phyloP scores from a whole-genome alignment of 805 yeast species.

The Suhomyces kilbournensis region DNA sequence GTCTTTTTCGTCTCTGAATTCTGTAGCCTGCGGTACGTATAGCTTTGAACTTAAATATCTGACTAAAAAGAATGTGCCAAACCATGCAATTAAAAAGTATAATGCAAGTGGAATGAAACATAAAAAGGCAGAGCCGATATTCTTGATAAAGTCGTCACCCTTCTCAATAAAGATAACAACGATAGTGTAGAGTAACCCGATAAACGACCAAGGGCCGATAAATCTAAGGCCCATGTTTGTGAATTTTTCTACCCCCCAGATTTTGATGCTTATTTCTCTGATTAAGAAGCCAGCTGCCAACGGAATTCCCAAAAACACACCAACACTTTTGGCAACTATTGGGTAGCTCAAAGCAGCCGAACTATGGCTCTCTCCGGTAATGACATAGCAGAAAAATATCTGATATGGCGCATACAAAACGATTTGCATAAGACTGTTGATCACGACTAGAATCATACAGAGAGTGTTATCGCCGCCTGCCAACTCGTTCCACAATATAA shows the following conservation, averaged over 20 bases:
- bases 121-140: conserved; percentile 48
- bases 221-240: conserved; percentile 35
- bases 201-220: conserved; percentile 48
- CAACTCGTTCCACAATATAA: conserved; percentile 53
- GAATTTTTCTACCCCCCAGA: conserved; percentile 31
- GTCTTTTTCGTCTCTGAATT: background rate
- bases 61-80: conserved; percentile 38
- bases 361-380: conserved; percentile 28
- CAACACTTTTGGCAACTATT: conserved; percentile 48
- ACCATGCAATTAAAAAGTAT: conserved; percentile 50
- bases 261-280: conserved; percentile 24
- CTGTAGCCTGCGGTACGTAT: background rate
- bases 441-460: conserved; percentile 51
- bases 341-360: conserved; percentile 20
- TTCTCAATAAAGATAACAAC: conserved; percentile 49
- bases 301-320: conserved; percentile 54
- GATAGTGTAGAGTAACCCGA: conserved; percentile 52
- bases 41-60: conserved; percentile 22
- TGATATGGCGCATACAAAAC: conserved; percentile 52
- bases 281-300: conserved; percentile 44
- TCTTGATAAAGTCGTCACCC: conserved; percentile 46
- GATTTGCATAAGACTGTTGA: conserved; percentile 51
- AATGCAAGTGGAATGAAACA: conserved; percentile 48
- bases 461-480: conserved; percentile 50
- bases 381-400: conserved; percentile 44